These are phyloP conservation scores for Wickerhamomyces strasburgensis DNA, from an alignment of 805 yeast genomes.

Conservation along the genomic window DNA sequence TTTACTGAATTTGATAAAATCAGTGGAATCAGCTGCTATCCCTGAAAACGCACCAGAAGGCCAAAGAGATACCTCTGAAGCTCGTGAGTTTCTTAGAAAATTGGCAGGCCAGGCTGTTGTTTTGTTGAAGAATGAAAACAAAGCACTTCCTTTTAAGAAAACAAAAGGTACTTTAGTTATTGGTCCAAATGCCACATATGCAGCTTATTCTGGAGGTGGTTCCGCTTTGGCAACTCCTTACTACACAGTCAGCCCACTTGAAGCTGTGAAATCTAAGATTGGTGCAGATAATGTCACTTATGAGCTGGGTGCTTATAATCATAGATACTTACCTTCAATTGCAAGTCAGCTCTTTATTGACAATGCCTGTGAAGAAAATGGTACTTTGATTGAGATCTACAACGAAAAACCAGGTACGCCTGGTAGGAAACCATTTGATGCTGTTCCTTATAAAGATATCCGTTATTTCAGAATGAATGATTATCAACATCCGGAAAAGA, in stretches of 20 bases:
- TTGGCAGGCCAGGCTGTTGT: constrained; percentile 51
- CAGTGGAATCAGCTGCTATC: constrained; percentile 36
- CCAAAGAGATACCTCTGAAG: constrained; percentile 39
- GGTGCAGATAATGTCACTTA: constrained; percentile 21
- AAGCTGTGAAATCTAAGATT: constrained; percentile 34
- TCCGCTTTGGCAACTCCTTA: constrained; percentile 49
- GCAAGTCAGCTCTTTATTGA: constrained; percentile 14
- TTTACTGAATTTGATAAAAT: constrained; percentile 44
- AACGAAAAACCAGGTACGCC: constrained; percentile 15
- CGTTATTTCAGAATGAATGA: constrained; percentile 22
- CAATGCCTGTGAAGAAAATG: constrained; percentile 13
- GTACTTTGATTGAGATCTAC: constrained; percentile 23
- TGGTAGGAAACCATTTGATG: constrained; percentile 27
- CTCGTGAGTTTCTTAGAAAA: constrained; percentile 33
- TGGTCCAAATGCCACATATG: constrained; percentile 53
- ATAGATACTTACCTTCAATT: constrained; percentile 29
- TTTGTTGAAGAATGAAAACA: constrained; percentile 47
- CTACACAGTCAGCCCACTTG: constrained; percentile 43
- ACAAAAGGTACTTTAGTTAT: constrained; percentile 42
- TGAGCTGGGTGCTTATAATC: constrained; percentile 33
- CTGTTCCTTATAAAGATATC: constrained; percentile 16
- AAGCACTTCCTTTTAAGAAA: constrained; percentile 43
- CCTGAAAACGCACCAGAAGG: constrained; percentile 36
- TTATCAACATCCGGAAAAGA: constrained; percentile 20
- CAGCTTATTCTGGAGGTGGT: constrained; percentile 58